Evolutionary conservation across 2,329 filamentous ascomycete species (phyloP), one percentile per base, ranked within the genome.

Genomic region (Sporothrix inflata): DNA sequence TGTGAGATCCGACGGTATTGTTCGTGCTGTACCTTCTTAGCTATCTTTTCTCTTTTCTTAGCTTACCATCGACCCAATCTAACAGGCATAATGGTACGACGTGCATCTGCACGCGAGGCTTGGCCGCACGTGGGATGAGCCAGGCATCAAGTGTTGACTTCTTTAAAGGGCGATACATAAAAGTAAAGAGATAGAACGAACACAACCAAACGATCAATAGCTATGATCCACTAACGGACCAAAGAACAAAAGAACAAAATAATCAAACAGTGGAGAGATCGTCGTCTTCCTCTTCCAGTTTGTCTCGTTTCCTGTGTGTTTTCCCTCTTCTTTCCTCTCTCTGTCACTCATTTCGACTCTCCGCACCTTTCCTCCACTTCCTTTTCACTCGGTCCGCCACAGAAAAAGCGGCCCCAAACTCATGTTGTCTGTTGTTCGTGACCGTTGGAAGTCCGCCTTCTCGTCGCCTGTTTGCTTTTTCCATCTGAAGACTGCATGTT

Each of bases 181-280:
- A 53, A 27, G n/a, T 27, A 9, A 12, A 24, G 4, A 19, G 24
- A 51, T 51, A 4, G n/a, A 38, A 21, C 9, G n/a, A 11, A 40
- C 34, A 19, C 14, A 16, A 30, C 12, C 6, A 2, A 1, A 12
- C 14, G 38, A 21, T 21, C 34, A n/a, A 40, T 5, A 61, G 1
- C 14, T 30, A 6, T 34, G 57, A 40, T 61, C 30, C 30, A 60
- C 34, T n/a, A 3, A 60, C 30, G 34, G 19, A n/a, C n/a, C n/a
- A n/a, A n/a, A n/a, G n/a, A n/a, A n/a, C n/a, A n/a, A n/a, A n/a
- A n/a, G n/a, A 40, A 40, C 57, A 30, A 61, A 6, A 61, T 9
- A 21, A 40, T 61, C 57, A 61, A 55, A 61, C 57, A 61, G 57
- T n/a, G 57, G 34, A 61, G 34, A 21, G 34, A 61, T 61, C 7